A percentile compares a stretch with the other conserved stretches of the same genome.
Evolutionary conservation across 345 rosid genomes (phyloP).

Genomic region (Hibiscus syriacus): DNA sequence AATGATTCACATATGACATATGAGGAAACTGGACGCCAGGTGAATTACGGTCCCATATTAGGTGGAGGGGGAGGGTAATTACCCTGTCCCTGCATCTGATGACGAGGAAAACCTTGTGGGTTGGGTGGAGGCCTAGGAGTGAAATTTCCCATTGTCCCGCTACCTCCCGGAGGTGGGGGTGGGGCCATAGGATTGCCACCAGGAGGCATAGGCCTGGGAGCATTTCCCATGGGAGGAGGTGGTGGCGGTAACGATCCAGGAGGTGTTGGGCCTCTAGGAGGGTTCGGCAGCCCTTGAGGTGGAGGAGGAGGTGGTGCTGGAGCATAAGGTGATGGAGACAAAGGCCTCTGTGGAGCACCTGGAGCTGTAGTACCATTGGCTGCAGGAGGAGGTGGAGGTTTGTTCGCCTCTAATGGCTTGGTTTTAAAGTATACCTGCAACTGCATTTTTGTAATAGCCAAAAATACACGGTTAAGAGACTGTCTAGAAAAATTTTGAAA

Average conservation of each 20-base stretch:
- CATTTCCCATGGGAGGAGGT: conserved; percentile 38
- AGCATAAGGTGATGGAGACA: neutral
- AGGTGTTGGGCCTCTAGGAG: neutral
- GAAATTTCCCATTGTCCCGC: conserved; percentile 53
- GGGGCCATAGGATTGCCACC: neutral
- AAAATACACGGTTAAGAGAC: neutral
- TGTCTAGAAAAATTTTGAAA: neutral
- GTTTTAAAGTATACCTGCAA: conserved; percentile 80
- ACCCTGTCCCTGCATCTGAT: conserved; percentile 28
- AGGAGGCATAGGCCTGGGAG: neutral
- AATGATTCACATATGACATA: too few species aligned
- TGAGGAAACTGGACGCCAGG: too few species aligned
- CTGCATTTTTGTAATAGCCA: conserved; percentile 32
- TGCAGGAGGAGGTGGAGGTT: conserved; percentile 54
- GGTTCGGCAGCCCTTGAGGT: neutral
- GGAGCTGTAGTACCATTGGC: conserved; percentile 56
- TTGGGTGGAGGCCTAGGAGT: conserved; percentile 44
- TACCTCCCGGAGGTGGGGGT: conserved; percentile 14
- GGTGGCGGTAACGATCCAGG: conserved; percentile 52
- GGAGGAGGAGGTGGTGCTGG: neutral
- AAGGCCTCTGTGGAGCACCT: conserved; percentile 43
- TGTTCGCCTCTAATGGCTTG: conserved; percentile 66
- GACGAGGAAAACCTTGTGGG: conserved; percentile 47
- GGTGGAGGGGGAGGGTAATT: conserved; percentile 5
- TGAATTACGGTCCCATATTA: conserved; percentile 8